Base-by-base conservation (phyloP, 768 basidiomycete species). In the Boletus coccyginus region DNA sequence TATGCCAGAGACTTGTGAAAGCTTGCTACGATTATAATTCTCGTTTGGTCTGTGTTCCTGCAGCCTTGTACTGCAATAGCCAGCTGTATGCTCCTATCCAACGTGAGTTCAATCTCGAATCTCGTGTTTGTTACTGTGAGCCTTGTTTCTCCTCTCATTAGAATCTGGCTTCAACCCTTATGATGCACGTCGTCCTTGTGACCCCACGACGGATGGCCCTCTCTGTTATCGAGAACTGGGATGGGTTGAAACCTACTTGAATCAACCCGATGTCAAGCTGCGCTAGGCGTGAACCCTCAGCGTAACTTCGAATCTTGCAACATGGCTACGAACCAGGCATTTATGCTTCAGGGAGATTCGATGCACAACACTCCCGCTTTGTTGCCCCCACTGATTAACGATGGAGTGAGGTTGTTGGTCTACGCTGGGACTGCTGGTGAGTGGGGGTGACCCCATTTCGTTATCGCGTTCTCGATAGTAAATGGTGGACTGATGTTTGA, bases 161-260 rank as follows among this genome's bases (percentile, higher is more conserved):
- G 85, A 84, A 68, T 74, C 78, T n/a, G 90, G 88, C 3, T 69
- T 87, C 46, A 98, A 98, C 73, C 86, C 91, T 10, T 98, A 98
- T 71, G 95, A 98, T 64, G 88, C 91, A 5, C 85, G 93, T 58
- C 74, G 70, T 53, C 78, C 75, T 59, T 97, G 95, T 66, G 86
- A 97, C 67, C 81, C 78, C 40, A 58, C 76, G 31, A 81, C 81
- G 63, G 88, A 94, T 57, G 88, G 87, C 4, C 75, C 81, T 3
- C 76, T 91, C 3, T 93, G 92, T 75, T 93, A 92, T 70, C 77
- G 70, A 55, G 79, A 96, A 74, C 86, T 97, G 81, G 64, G 71
- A 17, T 97, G 91, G 90, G 85, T 97, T 66, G 95, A 97, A 62
- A 81, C 77, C 1, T 98, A 87, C 81, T 78, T 98, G 81, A 97